phyloP scores from a whole-genome alignment of 2,329 filamentous ascomycete species.

The Fusarium tuaranense region DNA sequence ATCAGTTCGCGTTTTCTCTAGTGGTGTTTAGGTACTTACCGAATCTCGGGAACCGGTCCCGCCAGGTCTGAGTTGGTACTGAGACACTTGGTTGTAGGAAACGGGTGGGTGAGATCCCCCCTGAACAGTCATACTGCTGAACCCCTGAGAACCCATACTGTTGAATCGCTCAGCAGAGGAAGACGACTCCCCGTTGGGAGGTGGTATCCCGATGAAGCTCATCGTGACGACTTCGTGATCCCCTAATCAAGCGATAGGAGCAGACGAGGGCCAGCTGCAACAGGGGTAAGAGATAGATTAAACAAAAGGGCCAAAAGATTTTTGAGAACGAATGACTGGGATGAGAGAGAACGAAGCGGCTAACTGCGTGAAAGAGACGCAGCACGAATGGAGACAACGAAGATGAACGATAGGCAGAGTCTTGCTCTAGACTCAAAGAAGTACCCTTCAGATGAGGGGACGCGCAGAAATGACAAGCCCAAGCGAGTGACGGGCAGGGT shows the following conservation, averaged over 20 bases:
- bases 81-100: slow-evolving; percentile 20
- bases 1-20: fast-evolving
- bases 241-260: background rate
- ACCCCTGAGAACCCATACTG: background rate
- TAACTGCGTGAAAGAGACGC: slow-evolving; percentile 4
- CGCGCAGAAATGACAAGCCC: slow-evolving; percentile 2
- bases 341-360: background rate
- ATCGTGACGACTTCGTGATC: slow-evolving; percentile 9
- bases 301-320: background rate
- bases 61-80: slow-evolving; percentile 23
- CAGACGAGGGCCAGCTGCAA: background rate
- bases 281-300: background rate
- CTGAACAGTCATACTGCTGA: background rate
- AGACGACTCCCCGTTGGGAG: slow-evolving; percentile 29
- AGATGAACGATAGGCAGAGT: slow-evolving; percentile 21
- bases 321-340: background rate
- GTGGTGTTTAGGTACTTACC: slow-evolving; percentile 31
- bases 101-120: slow-evolving; percentile 23
- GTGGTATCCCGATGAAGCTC: slow-evolving; percentile 11
- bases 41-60: slow-evolving; percentile 44
- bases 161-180: slow-evolving; percentile 32
- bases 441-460: slow-evolving; percentile 6
- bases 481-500: slow-evolving; percentile 30
- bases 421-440: slow-evolving; percentile 11
- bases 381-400: slow-evolving; percentile 20